Evolutionary conservation across 2,329 filamentous ascomycete genomes (phyloP).

Genomic region (Penicillium hordei): DNA sequence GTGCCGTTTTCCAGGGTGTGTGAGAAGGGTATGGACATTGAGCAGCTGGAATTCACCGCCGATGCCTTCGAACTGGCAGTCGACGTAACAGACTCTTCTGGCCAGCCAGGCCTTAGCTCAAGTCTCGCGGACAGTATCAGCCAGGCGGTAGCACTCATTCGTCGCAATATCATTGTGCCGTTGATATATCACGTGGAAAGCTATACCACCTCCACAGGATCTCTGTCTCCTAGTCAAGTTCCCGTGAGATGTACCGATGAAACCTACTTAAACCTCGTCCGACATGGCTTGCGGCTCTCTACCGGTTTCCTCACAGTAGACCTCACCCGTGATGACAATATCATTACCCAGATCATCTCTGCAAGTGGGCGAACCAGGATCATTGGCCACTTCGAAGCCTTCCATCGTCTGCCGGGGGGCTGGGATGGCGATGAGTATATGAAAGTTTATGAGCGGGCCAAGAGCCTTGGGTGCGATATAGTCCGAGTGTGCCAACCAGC

Average conservation of each 20-base stretch:
- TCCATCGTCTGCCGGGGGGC: constrained; percentile 43
- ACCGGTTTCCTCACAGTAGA: constrained; percentile 66
- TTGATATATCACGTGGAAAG: constrained; percentile 56
- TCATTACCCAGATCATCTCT: constrained; percentile 53
- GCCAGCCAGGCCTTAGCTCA: constrained; percentile 34
- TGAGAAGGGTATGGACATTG: constrained; percentile 57
- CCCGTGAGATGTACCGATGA: constrained; percentile 28
- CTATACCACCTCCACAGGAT: constrained; percentile 15
- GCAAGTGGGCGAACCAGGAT: constrained; percentile 59
- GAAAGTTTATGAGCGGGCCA: constrained; percentile 59
- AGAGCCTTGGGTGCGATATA: constrained; percentile 59
- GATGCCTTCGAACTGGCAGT: constrained; percentile 67
- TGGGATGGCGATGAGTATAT: constrained; percentile 61
- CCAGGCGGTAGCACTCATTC: constrained; percentile 58
- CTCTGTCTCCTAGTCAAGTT: constrained; percentile 28
- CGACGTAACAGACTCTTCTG: constrained; percentile 36
- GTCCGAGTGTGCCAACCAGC: constrained; percentile 62
- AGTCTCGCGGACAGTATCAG: constrained; percentile 55
- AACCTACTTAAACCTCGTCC: constrained; percentile 57
- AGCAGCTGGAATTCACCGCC: constrained; percentile 64
- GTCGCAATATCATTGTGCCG: constrained; percentile 62
- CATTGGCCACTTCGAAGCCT: constrained; percentile 57
- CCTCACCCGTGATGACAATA: constrained; percentile 55
- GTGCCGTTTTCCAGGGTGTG: constrained; percentile 60
- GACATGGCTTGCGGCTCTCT: constrained; percentile 61